Conservation (phyloP, 257 asterid species). For the Phtheirospermum japonicum region DNA sequence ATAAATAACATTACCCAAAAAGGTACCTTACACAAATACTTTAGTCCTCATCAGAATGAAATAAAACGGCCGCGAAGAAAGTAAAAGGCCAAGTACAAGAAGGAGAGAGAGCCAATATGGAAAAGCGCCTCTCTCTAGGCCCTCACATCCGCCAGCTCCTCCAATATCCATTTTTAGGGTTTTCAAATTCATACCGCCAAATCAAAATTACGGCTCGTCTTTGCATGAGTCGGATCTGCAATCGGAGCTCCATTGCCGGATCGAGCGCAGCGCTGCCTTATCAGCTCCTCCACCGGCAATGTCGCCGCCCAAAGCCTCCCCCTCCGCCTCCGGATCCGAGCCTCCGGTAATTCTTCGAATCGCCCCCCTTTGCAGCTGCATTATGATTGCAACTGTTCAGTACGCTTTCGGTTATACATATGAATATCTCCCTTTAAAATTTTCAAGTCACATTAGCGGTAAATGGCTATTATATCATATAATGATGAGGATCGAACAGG, state of each 20-base stretch:
- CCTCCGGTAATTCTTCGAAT: constrained; percentile 39
- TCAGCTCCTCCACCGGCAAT: constrained; percentile 57
- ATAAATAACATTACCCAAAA: too few relatives aligned
- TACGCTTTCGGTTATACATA: background rate
- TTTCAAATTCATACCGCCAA: constrained; percentile 51
- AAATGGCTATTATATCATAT: constrained; percentile 5
- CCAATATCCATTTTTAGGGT: constrained; percentile 50
- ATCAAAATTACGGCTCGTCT: constrained; percentile 29
- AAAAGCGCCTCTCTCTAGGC: constrained; percentile 42
- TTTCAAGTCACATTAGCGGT: constrained; percentile 19
- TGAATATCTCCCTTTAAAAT: background rate
- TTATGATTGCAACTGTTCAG: constrained; percentile 24
- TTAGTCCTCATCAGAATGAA: background rate
- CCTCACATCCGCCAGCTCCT: constrained; percentile 48
- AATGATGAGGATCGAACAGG: constrained; percentile 23
- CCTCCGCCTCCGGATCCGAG: constrained; percentile 47
- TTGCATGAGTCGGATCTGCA: constrained; percentile 55
- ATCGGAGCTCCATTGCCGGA: constrained; percentile 57
- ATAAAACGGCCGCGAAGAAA: constrained; percentile 32
- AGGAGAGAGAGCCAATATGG: constrained; percentile 25
- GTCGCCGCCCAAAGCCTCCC: constrained; percentile 53
- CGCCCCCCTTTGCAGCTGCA: constrained; percentile 24
- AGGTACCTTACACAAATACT: background rate
- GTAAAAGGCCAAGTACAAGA: constrained; percentile 16
- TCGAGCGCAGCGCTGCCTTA: constrained; percentile 41